These are phyloP conservation scores for Papiliotrema flavescens DNA, from an alignment of 1,284 basidiomycete genomes.

Conservation along the genomic window DNA sequence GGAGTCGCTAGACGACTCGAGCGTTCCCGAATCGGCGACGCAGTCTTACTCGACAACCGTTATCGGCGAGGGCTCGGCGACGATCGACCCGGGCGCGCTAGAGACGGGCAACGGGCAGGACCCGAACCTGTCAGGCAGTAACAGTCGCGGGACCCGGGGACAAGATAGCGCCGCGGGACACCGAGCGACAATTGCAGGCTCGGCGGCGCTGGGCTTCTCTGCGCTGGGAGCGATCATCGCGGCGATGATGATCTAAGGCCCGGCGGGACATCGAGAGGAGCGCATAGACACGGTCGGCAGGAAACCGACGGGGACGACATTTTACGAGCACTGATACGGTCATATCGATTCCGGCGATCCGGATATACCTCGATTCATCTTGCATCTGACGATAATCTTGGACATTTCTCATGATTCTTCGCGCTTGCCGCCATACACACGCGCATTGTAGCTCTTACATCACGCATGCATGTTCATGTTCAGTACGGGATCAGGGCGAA, in stretches of 20 bases:
- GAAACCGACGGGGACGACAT: not conserved
- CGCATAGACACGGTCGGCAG: not conserved
- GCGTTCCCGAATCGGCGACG: slow-evolving; percentile 42
- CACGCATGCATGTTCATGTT: no score
- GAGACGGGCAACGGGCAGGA: slow-evolving; percentile 48
- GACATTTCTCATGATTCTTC: no score
- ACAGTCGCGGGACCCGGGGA: slow-evolving; percentile 7
- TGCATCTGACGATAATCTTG: no score
- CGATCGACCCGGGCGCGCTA: slow-evolving; percentile 39
- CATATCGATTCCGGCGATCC: no score
- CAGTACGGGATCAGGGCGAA: no score
- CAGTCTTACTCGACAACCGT: slow-evolving; percentile 58
- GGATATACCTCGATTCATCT: no score
- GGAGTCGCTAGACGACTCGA: slow-evolving; percentile 49
- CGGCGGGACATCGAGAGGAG: not conserved
- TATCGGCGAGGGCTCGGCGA: slow-evolving; percentile 36
- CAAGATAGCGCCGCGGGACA: not conserved
- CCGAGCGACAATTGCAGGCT: not conserved
- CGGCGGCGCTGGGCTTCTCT: not conserved
- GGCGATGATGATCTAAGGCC: not conserved
- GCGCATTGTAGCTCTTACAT: no score
- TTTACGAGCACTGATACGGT: not conserved
- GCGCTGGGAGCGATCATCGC: not conserved
- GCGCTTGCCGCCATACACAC: no score
- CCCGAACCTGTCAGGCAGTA: slow-evolving; percentile 18